A percentile compares a stretch with the other conserved stretches of the same genome.
phyloP scores from a whole-genome alignment of 192 early-diverging fungal species.

The Backusella circina region DNA sequence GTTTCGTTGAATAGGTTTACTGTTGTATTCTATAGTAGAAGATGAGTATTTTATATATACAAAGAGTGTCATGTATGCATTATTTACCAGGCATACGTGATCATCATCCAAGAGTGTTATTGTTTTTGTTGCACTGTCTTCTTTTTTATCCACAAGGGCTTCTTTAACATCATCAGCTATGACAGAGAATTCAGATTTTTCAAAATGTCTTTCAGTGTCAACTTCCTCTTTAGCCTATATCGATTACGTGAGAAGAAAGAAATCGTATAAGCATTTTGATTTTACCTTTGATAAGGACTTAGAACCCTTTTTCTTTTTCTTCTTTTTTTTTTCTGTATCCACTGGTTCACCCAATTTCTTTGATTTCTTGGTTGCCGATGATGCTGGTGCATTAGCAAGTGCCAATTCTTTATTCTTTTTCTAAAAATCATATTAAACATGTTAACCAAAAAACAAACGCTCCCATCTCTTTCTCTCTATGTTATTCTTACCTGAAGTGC shows the following conservation, averaged over 20 bases:
- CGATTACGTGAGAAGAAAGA: background rate
- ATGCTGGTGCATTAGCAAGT: background rate
- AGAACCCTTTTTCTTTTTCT: background rate
- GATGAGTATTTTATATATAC: background rate
- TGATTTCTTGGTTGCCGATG: background rate
- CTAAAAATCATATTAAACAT: background rate
- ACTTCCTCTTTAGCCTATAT: background rate
- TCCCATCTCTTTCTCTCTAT: background rate
- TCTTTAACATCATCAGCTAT: conserved; percentile 3
- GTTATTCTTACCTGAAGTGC: background rate
- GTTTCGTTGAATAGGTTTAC: conserved; percentile 28
- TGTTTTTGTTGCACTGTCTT: background rate
- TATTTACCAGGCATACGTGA: background rate
- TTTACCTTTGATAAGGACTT: background rate
- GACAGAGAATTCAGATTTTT: background rate
- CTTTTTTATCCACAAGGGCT: conserved; percentile 1
- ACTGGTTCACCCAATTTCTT: background rate
- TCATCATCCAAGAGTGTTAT: background rate
- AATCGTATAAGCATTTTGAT: background rate
- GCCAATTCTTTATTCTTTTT: conserved; percentile 1
- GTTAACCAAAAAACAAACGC: background rate
- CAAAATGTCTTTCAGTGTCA: background rate
- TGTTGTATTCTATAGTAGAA: background rate
- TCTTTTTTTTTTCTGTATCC: conserved; percentile 19
- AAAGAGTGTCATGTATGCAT: no score